Evolutionary conservation across 2,329 filamentous ascomycete species (phyloP).

Genomic region (Xylaria sp.): DNA sequence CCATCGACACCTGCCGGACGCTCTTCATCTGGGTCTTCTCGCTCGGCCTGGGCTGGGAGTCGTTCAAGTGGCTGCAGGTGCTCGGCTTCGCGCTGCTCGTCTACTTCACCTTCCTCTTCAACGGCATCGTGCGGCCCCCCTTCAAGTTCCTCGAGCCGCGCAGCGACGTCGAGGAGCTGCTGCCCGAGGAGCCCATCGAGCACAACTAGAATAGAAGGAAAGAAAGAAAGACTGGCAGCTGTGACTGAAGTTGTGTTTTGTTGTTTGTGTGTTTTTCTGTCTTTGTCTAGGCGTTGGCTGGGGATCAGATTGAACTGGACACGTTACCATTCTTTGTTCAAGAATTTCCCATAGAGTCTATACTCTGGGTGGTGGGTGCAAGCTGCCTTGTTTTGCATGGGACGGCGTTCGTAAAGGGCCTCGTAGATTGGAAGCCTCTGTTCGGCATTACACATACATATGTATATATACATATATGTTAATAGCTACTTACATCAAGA

Average conservation of each 20-base stretch:
- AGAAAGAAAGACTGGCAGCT: no score
- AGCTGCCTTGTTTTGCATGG: not conserved
- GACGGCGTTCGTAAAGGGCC: not conserved
- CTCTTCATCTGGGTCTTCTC: slow-evolving; percentile 98
- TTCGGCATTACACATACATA: not conserved
- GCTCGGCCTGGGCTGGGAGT: slow-evolving; percentile 91
- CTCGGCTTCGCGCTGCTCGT: slow-evolving; percentile 85
- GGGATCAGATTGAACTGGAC: not conserved
- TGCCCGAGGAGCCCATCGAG: slow-evolving; percentile 85
- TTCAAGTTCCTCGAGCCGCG: slow-evolving; percentile 66
- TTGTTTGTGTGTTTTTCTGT: not conserved
- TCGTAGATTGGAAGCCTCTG: not conserved
- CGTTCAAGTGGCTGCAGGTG: slow-evolving; percentile 96
- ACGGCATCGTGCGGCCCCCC: slow-evolving; percentile 86
- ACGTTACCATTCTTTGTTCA: not conserved
- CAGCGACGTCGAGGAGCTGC: slow-evolving; percentile 62
- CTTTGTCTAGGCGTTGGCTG: not conserved
- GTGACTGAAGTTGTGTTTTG: not conserved
- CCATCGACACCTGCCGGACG: slow-evolving; percentile 95
- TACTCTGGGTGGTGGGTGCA: not conserved
- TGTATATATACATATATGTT: not conserved
- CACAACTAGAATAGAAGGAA: slow-evolving; percentile 50
- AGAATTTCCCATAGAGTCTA: not conserved
- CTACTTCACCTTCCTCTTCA: slow-evolving; percentile 96
- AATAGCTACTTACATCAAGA: not conserved